These are phyloP conservation scores for Globisporangium perplexum DNA, from an alignment of 352 stramenopile species.

Conservation along the genomic window DNA sequence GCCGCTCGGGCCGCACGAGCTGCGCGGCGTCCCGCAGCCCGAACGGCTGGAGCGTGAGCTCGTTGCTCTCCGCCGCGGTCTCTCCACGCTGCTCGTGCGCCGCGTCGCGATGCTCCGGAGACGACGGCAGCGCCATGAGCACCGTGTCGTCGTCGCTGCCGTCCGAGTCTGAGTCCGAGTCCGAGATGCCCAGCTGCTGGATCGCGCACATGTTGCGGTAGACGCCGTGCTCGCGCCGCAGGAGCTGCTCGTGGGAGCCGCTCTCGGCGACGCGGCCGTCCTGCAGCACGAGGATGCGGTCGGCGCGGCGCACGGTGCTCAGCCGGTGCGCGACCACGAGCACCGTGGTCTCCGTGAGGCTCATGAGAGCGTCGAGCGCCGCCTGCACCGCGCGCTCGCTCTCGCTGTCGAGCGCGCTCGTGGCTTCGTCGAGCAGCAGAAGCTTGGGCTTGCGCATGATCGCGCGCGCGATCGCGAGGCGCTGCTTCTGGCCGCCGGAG, in stretches of 20 bases:
- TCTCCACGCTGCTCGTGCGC: too few relatives aligned
- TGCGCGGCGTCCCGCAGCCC: conserved; percentile 24
- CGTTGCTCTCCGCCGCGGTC: not conserved
- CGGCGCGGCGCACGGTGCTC: conserved; percentile 43
- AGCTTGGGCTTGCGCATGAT: conserved; percentile 73
- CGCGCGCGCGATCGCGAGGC: conserved; percentile 26
- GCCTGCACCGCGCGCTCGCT: conserved; percentile 69
- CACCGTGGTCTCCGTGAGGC: conserved; percentile 63
- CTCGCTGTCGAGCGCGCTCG: conserved; percentile 1
- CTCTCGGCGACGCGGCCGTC: conserved; percentile 40
- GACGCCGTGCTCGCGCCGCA: conserved; percentile 45
- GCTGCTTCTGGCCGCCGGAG: conserved; percentile 32
- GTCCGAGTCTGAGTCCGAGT: too few relatives aligned
- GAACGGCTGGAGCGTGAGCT: conserved; percentile 10
- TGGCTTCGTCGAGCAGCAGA: conserved; percentile 42
- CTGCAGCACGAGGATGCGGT: conserved; percentile 54
- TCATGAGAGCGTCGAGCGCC: conserved; percentile 48
- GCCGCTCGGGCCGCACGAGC: conserved; percentile 27
- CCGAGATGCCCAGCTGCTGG: conserved; percentile 13
- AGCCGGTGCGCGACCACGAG: conserved; percentile 93
- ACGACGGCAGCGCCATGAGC: too few relatives aligned
- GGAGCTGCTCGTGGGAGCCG: conserved; percentile 34
- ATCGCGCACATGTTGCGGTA: conserved; percentile 84
- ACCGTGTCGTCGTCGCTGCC: not conserved
- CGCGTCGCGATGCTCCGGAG: not conserved